A percentile compares a stretch with the other conserved stretches of the same genome.
Evolutionary conservation across 768 basidiomycete species (phyloP).

Genomic region (Xerocomellus chrysenteron): DNA sequence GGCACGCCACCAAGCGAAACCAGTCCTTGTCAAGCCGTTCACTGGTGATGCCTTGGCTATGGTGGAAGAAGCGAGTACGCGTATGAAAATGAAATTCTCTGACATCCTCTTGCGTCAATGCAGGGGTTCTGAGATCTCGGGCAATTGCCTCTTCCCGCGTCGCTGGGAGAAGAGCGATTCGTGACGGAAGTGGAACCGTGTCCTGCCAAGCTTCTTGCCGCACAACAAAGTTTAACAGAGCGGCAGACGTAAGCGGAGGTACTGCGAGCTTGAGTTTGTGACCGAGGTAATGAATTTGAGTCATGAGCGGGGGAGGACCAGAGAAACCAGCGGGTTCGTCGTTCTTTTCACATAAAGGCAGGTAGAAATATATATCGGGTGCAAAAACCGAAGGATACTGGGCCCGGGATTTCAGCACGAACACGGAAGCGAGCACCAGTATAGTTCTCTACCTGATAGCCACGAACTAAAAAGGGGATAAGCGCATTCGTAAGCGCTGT

Average conservation of each 20-base stretch:
- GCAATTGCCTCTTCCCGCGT: slow-evolving; percentile 37
- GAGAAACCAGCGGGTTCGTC: slow-evolving; percentile 27
- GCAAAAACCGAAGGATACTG: slow-evolving; percentile 45
- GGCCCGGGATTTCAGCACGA: slow-evolving; percentile 4
- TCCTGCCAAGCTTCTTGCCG: slow-evolving; percentile 40
- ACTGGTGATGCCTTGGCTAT: slow-evolving; percentile 22
- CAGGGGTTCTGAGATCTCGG: slow-evolving; percentile 30
- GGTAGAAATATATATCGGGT: slow-evolving; percentile 43
- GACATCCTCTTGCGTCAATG: slow-evolving; percentile 39
- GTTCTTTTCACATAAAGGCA: slow-evolving; percentile 37
- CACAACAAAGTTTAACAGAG: slow-evolving; percentile 37
- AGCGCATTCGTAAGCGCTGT: slow-evolving; percentile 32
- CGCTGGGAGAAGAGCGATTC: slow-evolving; percentile 28
- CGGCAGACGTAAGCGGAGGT: slow-evolving; percentile 43
- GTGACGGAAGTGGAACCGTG: slow-evolving; percentile 21
- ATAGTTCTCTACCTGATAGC: slow-evolving; percentile 37
- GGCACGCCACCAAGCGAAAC: slow-evolving; percentile 45
- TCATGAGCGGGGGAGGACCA: slow-evolving; percentile 32
- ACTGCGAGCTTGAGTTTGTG: slow-evolving; percentile 40
- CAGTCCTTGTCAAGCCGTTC: slow-evolving; percentile 45
- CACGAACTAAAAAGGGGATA: slow-evolving; percentile 41
- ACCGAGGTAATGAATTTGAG: slow-evolving; percentile 41
- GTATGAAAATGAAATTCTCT: slow-evolving; percentile 37
- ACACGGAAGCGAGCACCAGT: neutral
- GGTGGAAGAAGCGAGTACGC: slow-evolving; percentile 34